Evolutionary conservation across 2,329 filamentous ascomycete genomes (phyloP), one percentile per base, ranked within the genome.

Genomic region (Claviceps digitariae): DNA sequence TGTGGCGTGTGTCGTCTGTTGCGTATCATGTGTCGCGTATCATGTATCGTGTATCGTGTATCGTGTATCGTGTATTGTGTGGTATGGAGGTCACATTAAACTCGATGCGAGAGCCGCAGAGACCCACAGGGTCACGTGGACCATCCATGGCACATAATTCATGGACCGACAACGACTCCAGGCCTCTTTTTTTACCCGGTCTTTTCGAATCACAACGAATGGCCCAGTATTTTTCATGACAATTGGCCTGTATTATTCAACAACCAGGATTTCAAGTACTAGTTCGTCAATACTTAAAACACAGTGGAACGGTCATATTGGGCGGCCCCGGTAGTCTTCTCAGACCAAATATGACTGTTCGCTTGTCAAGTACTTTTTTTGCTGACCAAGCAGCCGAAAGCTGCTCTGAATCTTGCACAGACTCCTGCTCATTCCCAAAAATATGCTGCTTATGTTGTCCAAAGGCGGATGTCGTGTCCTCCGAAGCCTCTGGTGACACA

Each of bases 1-100:
- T 71, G 60, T 64, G 54, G 53, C 60, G 61, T 44, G 41, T 38
- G 54, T 58, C 71, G 74, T 74, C n/a, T n/a, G n/a, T n/a, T n/a
- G n/a, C n/a, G n/a, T n/a, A n/a, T n/a, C n/a, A n/a, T n/a, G n/a
- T n/a, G n/a, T n/a, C n/a, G n/a, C n/a, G n/a, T n/a, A n/a, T n/a
- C n/a, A n/a, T n/a, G n/a, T n/a, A n/a, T n/a, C n/a, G n/a, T n/a
- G n/a, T n/a, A n/a, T n/a, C n/a, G n/a, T n/a, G n/a, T n/a, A n/a
- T n/a, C n/a, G n/a, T n/a, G n/a, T n/a, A n/a, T n/a, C n/a, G n/a
- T n/a, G n/a, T n/a, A n/a, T n/a, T n/a, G n/a, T n/a, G n/a, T n/a
- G n/a, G n/a, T n/a, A n/a, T n/a, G n/a, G n/a, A n/a, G n/a, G n/a
- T n/a, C n/a, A n/a, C n/a, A n/a, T n/a, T n/a, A n/a, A n/a, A n/a